Percentiles rank a stretch among this genome's conserved stretches.
These are phyloP conservation scores for Asclepias syriaca DNA, from an alignment of 257 asterid species.

Conservation along the genomic window DNA sequence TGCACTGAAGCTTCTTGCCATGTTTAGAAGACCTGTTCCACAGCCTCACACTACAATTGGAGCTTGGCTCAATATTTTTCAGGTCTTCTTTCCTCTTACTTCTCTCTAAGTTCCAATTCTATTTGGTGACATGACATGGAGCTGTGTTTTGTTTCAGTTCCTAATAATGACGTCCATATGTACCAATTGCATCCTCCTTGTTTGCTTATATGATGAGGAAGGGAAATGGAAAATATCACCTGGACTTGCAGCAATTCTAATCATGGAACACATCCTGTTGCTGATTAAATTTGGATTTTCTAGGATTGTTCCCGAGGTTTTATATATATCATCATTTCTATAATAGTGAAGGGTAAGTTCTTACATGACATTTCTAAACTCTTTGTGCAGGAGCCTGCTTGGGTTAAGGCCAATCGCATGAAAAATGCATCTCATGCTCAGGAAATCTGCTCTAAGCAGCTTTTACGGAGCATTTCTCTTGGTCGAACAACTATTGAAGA, in stretches of 20 bases:
- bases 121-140: slow-evolving; percentile 13
- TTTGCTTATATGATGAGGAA: slow-evolving; percentile 72
- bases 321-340: not conserved
- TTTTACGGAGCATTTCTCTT: slow-evolving; percentile 67
- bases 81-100: slow-evolving; percentile 28
- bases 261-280: slow-evolving; percentile 83
- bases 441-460: slow-evolving; percentile 65
- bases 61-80: slow-evolving; percentile 95
- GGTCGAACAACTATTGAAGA: slow-evolving; percentile 26
- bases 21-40: slow-evolving; percentile 87
- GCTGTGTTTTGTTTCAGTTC: slow-evolving; percentile 49
- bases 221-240: slow-evolving; percentile 86
- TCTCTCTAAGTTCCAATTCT: slow-evolving; percentile 4
- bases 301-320: slow-evolving; percentile 81
- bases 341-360: not conserved
- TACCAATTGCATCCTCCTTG: slow-evolving; percentile 76
- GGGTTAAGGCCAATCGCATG: slow-evolving; percentile 81
- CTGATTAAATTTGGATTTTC: slow-evolving; percentile 82
- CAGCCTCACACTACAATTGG: slow-evolving; percentile 84
- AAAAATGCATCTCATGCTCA: slow-evolving; percentile 75
- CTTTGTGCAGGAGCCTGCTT: slow-evolving; percentile 67
- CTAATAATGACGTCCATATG: slow-evolving; percentile 84
- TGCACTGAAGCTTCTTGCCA: slow-evolving; percentile 80
- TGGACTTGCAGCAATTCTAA: slow-evolving; percentile 83
- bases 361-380: not conserved